Base-by-base conservation (phyloP, 495 filamentous ascomycete genomes). In the Annulohypoxylon nitens region DNA sequence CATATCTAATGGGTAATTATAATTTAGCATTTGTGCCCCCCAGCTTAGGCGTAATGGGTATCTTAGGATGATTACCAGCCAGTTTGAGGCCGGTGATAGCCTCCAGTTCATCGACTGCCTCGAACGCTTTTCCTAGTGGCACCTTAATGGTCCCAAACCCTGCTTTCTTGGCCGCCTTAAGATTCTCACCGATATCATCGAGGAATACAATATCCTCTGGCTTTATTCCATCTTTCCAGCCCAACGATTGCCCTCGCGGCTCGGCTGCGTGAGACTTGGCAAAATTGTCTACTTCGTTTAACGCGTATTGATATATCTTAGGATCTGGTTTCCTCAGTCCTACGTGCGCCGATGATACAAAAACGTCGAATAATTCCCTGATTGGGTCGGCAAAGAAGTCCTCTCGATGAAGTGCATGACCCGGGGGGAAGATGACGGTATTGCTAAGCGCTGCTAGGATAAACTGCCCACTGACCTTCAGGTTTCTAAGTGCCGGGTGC, bases 151-250 rank as follows among this genome's bases (percentile, higher is more conserved):
- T 97, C 65, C 85, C 81, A 79, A 98, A 91, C 26, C 96, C 96
- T 10, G 89, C 79, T 60, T 81, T 84, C 83, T 86, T 94, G 10
- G 91, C 96, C 10, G 86, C 88, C 83, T 94, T 95, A 73, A 98
- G 79, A 79, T 99, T 99, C 83, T 93, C 89, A 0, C 96, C 96
- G 77, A 99, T 98, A 81, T 99, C 96, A 84, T 99, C 96, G 57
- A 98, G 79, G 80, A 99, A 98, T 16, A 97, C 83, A 53, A 97
- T 82, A 60, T 98, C 93, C 9, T 83, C 85, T 0, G 92, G 81
- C 68, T 81, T 81, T 0, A 94, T 81, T 0, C 86, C 88, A 1
- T 85, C 75, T 5, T 74, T 78, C 80, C 87, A 82, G 11, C 86
- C 87, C 67, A 78, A 84, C 60, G 81, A 80, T 66, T 45, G 73